Evolutionary conservation across 2,329 filamentous ascomycete species (phyloP).

Genomic region (Cladobotryum protrusum): DNA sequence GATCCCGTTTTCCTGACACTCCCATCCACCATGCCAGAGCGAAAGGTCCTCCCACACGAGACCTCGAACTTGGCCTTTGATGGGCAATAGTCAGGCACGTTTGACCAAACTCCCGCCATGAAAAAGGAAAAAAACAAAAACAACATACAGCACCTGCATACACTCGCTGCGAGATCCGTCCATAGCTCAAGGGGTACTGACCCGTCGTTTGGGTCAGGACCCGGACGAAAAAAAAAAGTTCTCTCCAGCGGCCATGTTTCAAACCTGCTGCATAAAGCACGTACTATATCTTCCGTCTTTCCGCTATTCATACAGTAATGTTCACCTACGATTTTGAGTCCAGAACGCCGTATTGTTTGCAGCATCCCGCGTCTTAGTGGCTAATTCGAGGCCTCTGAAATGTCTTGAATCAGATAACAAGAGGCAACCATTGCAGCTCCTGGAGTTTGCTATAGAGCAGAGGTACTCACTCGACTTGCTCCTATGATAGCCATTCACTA

Average conservation of each 20-base stretch:
- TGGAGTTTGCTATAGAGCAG: neutral
- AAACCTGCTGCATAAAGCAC: neutral
- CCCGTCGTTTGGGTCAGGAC: neutral
- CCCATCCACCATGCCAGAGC: neutral
- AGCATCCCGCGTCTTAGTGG: neutral
- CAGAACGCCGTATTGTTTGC: neutral
- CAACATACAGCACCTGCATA: neutral
- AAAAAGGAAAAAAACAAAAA: slow-evolving; percentile 1
- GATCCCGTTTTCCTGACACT: neutral
- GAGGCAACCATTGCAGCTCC: neutral
- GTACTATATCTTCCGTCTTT: neutral
- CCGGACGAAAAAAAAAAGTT: neutral
- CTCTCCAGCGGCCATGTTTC: slow-evolving; percentile 1
- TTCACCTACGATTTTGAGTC: neutral
- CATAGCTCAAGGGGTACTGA: too few species aligned
- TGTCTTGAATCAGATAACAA: slow-evolving; percentile 3
- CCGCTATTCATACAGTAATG: neutral
- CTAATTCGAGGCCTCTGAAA: slow-evolving; percentile 1
- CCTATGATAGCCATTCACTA: too few species aligned
- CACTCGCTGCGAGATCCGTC: too few species aligned
- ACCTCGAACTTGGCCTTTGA: too few species aligned
- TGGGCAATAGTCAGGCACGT: too few species aligned
- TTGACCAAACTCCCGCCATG: neutral
- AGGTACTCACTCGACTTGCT: too few species aligned
- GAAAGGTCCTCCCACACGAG: neutral